These are phyloP conservation scores for Epichloe festucae DNA, from an alignment of 2,329 filamentous ascomycete genomes.

Conservation along the genomic window DNA sequence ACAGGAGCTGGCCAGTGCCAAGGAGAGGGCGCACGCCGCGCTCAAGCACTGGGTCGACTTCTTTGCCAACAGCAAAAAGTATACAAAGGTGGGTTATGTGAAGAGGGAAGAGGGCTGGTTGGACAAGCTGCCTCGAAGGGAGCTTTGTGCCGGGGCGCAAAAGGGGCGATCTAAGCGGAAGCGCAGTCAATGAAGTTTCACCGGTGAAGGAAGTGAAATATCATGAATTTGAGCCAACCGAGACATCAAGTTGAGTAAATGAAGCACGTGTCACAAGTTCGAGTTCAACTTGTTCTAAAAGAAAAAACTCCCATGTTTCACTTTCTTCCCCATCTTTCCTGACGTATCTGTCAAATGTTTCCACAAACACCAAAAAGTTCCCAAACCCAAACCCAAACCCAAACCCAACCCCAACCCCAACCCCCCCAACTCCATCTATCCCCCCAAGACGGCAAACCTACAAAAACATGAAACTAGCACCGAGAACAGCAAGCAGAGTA, in stretches of 20 bases:
- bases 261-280: too few species aligned
- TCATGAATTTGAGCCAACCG: too few species aligned
- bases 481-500: slow-evolving; percentile 30
- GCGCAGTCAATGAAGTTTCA: background rate
- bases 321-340: too few species aligned
- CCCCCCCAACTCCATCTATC: background rate
- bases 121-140: slow-evolving; percentile 45
- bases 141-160: slow-evolving; percentile 59
- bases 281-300: too few species aligned
- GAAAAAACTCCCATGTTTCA: too few species aligned
- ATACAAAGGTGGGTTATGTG: slow-evolving; percentile 67
- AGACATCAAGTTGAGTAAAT: too few species aligned
- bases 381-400: too few species aligned
- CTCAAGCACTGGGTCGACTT: slow-evolving; percentile 75
- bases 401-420: too few species aligned
- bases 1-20: slow-evolving; percentile 52
- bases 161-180: slow-evolving; percentile 40
- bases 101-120: slow-evolving; percentile 47
- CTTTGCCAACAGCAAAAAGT: slow-evolving; percentile 69
- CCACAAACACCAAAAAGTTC: too few species aligned
- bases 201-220: too few species aligned
- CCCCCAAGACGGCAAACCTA: slow-evolving; percentile 7
- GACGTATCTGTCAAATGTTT: too few species aligned
- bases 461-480: slow-evolving; percentile 29
- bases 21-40: slow-evolving; percentile 49